These are phyloP conservation scores for Tephrocybe rancida DNA, from an alignment of 768 basidiomycete species.

Conservation along the genomic window DNA sequence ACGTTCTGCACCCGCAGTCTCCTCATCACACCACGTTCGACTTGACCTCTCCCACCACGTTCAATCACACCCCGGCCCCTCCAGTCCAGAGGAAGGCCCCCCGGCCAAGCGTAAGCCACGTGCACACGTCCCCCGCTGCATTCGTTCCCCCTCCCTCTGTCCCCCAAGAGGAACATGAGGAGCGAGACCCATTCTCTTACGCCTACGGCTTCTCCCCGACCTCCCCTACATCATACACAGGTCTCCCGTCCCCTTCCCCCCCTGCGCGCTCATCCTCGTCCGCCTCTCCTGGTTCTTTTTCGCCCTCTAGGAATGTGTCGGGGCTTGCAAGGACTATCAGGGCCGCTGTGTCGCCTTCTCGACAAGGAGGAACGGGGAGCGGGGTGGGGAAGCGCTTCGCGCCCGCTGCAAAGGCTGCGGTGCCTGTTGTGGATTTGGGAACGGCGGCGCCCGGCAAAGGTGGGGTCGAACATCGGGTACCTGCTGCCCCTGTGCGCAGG, in stretches of 20 bases:
- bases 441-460: neutral
- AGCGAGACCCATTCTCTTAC: neutral
- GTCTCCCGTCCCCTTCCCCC: neutral
- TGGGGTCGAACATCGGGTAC: neutral
- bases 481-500: neutral
- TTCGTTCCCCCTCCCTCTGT: too few relatives aligned
- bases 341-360: neutral
- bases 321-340: constrained; percentile 5
- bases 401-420: neutral
- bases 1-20: neutral
- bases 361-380: neutral
- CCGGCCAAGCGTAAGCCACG: neutral
- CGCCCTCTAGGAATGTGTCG: neutral
- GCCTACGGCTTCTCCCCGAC: neutral
- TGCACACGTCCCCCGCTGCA: neutral
- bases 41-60: too few relatives aligned
- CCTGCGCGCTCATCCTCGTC: neutral
- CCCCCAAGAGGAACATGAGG: neutral
- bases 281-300: neutral
- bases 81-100: too few relatives aligned
- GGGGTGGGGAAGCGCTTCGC: constrained; percentile 6
- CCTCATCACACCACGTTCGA: too few relatives aligned
- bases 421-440: constrained; percentile 14
- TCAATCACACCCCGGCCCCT: too few relatives aligned
- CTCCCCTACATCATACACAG: neutral